Percentiles rank a stretch among this genome's conserved stretches.
These are phyloP conservation scores for Clathrus columnatus DNA, from an alignment of 768 basidiomycete species.

Conservation along the genomic window DNA sequence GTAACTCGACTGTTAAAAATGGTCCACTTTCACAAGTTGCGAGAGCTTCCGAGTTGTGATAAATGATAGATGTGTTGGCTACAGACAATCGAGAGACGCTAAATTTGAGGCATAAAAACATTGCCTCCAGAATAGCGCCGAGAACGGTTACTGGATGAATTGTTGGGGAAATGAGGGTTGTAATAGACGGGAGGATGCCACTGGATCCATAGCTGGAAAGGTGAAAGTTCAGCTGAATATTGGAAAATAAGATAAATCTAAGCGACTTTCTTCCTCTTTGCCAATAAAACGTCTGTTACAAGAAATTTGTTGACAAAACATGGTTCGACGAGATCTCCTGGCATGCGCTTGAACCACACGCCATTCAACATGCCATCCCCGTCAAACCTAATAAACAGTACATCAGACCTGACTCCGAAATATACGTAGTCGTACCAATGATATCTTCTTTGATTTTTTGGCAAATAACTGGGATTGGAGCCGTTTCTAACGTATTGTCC, in stretches of 20 bases:
- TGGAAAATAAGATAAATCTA: conserved; percentile 17
- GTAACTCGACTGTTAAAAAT: conserved; percentile 25
- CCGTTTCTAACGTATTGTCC: conserved; percentile 32
- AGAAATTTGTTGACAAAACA: conserved; percentile 25
- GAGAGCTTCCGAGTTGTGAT: conserved; percentile 24
- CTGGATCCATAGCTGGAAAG: conserved; percentile 15
- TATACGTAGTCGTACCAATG: conserved; percentile 7
- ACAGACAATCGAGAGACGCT: conserved; percentile 15
- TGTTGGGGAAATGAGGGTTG: conserved; percentile 27
- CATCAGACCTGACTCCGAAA: background rate
- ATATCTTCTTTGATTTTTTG: conserved; percentile 2
- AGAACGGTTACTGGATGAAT: conserved; percentile 24
- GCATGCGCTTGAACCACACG: conserved; percentile 20
- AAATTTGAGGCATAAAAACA: conserved; percentile 23
- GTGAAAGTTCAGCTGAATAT: conserved; percentile 19
- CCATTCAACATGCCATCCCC: conserved; percentile 33
- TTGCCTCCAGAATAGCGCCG: conserved; percentile 21
- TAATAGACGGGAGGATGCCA: conserved; percentile 21
- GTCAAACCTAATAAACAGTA: conserved; percentile 22
- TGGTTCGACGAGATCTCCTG: conserved; percentile 10
- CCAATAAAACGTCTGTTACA: conserved; percentile 21
- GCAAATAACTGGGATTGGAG: conserved; percentile 23
- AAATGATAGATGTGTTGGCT: conserved; percentile 30
- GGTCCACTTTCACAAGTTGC: conserved; percentile 32
- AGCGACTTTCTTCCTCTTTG: conserved; percentile 16